Evolutionary conservation across 2,329 filamentous ascomycete species (phyloP).

Genomic region (Cladorrhinum sp.): DNA sequence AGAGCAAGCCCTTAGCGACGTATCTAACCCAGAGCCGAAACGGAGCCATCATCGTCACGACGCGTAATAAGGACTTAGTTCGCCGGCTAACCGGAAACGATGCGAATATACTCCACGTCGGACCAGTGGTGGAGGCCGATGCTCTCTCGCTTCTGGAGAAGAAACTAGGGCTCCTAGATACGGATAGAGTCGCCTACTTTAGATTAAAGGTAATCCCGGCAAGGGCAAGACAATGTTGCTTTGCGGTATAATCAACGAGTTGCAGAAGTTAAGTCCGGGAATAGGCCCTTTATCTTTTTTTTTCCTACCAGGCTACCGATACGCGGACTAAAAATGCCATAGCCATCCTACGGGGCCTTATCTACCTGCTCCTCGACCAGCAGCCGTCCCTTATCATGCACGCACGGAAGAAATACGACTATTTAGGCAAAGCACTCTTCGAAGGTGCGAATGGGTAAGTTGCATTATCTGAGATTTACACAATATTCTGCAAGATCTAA

Average conservation of each 20-base stretch:
- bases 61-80: slow-evolving; percentile 25
- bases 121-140: slow-evolving; percentile 30
- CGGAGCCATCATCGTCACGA: slow-evolving; percentile 32
- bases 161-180: no score
- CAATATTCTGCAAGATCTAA: no score
- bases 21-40: slow-evolving; percentile 32
- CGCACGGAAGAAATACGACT: not conserved
- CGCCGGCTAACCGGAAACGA: slow-evolving; percentile 21
- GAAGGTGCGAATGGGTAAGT: no score
- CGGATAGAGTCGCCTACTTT: no score
- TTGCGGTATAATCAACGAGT: slow-evolving; percentile 35
- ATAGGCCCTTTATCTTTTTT: slow-evolving; percentile 26
- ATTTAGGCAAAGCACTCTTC: no score
- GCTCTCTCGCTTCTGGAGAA: no score
- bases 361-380: slow-evolving; percentile 29
- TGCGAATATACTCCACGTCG: slow-evolving; percentile 27
- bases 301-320: slow-evolving; percentile 32
- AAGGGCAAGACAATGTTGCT: slow-evolving; percentile 44
- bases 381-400: slow-evolving; percentile 34
- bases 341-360: slow-evolving; percentile 32
- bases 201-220: slow-evolving; percentile 27
- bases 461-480: no score
- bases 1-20: slow-evolving; percentile 20
- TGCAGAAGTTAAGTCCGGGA: not conserved
- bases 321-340: slow-evolving; percentile 23